Conservation (phyloP, 2,329 filamentous ascomycete species). For the Clonostachys rosea region DNA sequence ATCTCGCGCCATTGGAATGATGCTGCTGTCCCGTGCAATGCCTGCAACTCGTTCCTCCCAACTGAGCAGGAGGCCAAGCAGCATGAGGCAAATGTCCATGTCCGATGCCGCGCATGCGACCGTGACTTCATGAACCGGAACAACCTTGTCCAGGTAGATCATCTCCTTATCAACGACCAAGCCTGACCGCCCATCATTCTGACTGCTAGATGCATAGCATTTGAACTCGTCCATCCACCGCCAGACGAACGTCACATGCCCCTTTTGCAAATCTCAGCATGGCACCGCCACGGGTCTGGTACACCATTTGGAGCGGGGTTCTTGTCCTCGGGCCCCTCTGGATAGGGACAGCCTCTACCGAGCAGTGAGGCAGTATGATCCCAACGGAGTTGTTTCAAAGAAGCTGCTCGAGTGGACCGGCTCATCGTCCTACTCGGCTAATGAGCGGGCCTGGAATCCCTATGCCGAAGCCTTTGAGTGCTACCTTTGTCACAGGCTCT, state of each 20-base stretch:
- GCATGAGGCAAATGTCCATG: constrained; percentile 2
- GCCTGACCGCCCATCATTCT: neutral
- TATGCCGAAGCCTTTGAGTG: constrained; percentile 16
- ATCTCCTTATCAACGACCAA: neutral
- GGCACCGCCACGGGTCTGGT: constrained; percentile 47
- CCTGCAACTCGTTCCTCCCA: neutral
- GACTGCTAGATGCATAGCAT: constrained; percentile 34
- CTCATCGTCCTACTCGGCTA: constrained; percentile 28
- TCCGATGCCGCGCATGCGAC: constrained; percentile 2
- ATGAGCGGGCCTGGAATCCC: constrained; percentile 32
- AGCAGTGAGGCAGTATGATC: constrained; percentile 39
- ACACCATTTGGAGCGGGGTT: constrained; percentile 52
- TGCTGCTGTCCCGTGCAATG: neutral
- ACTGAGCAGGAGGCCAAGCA: neutral
- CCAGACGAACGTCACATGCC: constrained; percentile 38
- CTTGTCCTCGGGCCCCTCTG: constrained; percentile 40
- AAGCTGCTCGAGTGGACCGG: constrained; percentile 41
- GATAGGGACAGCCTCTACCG: constrained; percentile 43
- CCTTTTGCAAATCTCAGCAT: constrained; percentile 44
- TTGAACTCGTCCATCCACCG: constrained; percentile 46
- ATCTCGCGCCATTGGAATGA: neutral
- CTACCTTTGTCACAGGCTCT: constrained; percentile 41
- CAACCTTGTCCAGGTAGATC: constrained; percentile 1
- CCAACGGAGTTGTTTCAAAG: constrained; percentile 41
- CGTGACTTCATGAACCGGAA: constrained; percentile 1